phyloP scores from a whole-genome alignment of 495 filamentous ascomycete genomes.

The Lophiotrema nucula region DNA sequence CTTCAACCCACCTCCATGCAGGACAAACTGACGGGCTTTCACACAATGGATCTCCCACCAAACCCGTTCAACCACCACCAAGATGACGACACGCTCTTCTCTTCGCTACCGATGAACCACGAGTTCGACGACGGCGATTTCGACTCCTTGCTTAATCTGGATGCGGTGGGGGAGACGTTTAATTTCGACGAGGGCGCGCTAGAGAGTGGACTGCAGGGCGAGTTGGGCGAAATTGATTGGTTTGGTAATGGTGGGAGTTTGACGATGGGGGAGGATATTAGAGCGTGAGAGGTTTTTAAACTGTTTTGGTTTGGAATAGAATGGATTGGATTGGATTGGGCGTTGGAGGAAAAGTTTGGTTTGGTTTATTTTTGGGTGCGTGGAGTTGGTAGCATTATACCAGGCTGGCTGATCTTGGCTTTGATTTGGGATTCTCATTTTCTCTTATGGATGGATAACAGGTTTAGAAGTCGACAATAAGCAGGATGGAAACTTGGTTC shows the following conservation, averaged over 20 bases:
- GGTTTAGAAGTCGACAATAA: too few species aligned
- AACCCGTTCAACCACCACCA: conserved; percentile 33
- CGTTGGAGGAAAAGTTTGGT: too few species aligned
- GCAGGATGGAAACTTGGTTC: too few species aligned
- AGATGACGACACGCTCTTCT: conserved; percentile 28
- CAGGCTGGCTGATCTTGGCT: too few species aligned
- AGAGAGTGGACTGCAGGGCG: conserved; percentile 37
- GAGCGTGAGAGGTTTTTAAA: neutral
- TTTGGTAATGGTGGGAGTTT: conserved; percentile 39
- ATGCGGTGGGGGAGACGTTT: conserved; percentile 33
- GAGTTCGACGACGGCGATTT: conserved; percentile 46
- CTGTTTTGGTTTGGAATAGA: neutral
- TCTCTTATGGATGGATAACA: too few species aligned
- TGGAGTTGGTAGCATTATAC: too few species aligned
- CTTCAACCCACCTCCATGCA: neutral
- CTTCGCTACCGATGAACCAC: conserved; percentile 20
- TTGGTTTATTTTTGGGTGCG: too few species aligned
- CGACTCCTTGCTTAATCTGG: conserved; percentile 36
- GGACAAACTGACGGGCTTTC: neutral
- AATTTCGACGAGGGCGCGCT: conserved; percentile 29
- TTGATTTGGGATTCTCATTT: too few species aligned
- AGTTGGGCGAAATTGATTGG: conserved; percentile 43
- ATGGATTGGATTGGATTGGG: neutral
- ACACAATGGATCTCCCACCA: neutral
- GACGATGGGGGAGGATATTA: conserved; percentile 17